Conservation (phyloP, 306 rosid genomes). For the Gynostemma pentaphyllum region DNA sequence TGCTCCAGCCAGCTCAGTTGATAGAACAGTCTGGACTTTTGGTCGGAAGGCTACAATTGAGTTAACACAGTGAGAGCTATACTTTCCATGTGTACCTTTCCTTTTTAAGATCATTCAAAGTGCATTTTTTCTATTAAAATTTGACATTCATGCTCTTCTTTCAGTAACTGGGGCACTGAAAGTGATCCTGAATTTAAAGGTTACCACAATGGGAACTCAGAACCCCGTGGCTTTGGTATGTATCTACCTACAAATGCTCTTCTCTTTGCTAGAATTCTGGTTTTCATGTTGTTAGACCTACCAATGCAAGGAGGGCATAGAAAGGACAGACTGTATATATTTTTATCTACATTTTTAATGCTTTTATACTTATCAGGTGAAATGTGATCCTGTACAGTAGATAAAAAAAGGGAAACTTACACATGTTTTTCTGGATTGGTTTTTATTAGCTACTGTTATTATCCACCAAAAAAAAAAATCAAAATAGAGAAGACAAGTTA, state of each 20-base stretch:
- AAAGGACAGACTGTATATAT: too few relatives aligned
- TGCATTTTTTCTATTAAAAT: neutral
- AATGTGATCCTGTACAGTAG: too few relatives aligned
- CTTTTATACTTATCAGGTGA: too few relatives aligned
- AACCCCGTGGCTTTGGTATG: constrained; percentile 90
- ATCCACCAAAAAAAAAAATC: too few relatives aligned
- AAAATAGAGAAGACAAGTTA: too few relatives aligned
- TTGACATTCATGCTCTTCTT: constrained; percentile 15
- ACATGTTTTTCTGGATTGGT: too few relatives aligned
- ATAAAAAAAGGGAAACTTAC: too few relatives aligned
- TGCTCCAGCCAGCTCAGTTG: constrained; percentile 55
- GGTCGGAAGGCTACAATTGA: constrained; percentile 83
- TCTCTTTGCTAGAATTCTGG: neutral
- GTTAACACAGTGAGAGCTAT: constrained; percentile 64
- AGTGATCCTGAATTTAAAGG: constrained; percentile 95
- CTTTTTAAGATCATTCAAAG: neutral
- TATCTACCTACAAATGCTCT: neutral
- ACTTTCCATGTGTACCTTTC: neutral
- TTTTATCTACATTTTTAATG: too few relatives aligned
- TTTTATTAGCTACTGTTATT: too few relatives aligned
- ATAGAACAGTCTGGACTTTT: constrained; percentile 86
- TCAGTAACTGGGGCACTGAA: constrained; percentile 98
- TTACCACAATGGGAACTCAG: constrained; percentile 95
- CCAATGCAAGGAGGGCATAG: neutral
- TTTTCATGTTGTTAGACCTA: neutral